Base-by-base conservation (phyloP, 306 rosid species). In the Fragaria ananassa region DNA sequence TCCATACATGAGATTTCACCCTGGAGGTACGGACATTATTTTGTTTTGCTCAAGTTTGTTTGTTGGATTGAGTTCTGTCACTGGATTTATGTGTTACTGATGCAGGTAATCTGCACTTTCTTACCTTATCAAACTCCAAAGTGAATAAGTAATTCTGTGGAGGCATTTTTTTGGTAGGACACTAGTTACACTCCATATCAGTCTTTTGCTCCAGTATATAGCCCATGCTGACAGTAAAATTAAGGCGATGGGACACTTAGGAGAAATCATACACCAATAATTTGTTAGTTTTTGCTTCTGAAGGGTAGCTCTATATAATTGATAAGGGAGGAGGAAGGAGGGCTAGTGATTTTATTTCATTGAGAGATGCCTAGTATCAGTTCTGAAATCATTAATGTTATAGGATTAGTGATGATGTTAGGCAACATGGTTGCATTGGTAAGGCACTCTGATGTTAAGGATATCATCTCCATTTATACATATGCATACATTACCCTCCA, bases 1-100 rank as follows among this genome's bases (percentile, higher is more conserved):
- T 75, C 96, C 97, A 11, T 94, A 94, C 74, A 86, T 92, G 96
- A 90, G 86, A 81, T 94, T 94, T 81, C 98, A 92, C 74, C 97
- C 98, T n/a, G 97, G 97, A 84, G 97, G 97, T 92, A 90, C 76
- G 80, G 3, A 77, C 74, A 77, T 79, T 10, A 31, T 34, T 74
- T 82, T 71, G 47, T 8, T 74, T 58, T 74, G 53, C 70, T 66
- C 46, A 8, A 53, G 27, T 71, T 79, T 42, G n/a, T 56, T 74
- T 61, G 75, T 46, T 70, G 50, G 41, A 49, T 31, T 35, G 25
- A 51, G 23, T 51, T 68, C 21, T 69, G 41, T 66, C 51, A 15
- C 12, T 57, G 42, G 8, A 18, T 29, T 35, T 10, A 45, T 39
- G 21, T 35, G 21, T 64, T 31, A 49, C 51, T 64, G 27, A 71